Base-by-base conservation (phyloP, 352 stramenopile species). In the Globisporangium iwayamae region DNA sequence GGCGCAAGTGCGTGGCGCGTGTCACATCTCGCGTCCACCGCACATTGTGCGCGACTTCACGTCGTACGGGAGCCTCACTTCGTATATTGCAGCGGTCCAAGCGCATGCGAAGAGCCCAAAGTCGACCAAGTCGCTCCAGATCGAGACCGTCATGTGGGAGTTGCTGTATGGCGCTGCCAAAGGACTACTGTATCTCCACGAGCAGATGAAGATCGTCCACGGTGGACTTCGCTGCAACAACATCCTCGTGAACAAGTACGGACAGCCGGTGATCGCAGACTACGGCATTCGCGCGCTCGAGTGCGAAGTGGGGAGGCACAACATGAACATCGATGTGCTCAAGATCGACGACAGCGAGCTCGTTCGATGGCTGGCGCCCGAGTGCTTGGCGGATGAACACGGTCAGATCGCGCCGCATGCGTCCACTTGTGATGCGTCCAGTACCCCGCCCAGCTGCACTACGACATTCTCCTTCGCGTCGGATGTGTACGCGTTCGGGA, bases 401-500 rank as follows among this genome's bases (percentile, higher is more conserved):
- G 69, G 63, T 0, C 79, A 41, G 4, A 75, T 53, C 66, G 65
- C 70, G 34, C 79, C 74, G 1, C 60, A 77, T 13, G 61, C 43
- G 13, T 74, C 67, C 25, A 47, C 75, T 1, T 68, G 69, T 7
- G 67, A 77, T 4, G 50, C 38, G 0, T 66, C 63, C 30, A 75
- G 55, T 25, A 39, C 36, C 18, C 16, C 58, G 10, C 9, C 43
- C 22, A 61, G 62, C 9, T 76, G 22, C 38, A 46, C 68, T 0
- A 61, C 74, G 1, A 75, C 58, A 13, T 56, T 67, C 14, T 76
- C 75, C 0, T 86, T 83, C 25, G 70, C 72, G 2, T 78, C 72
- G 0, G 82, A 93, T 56, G 73, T 91, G 43, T 93, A 89, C 62
- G 77, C 81, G 13, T 83, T 91, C 41, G 84, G 84, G n/a, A 90